These are phyloP conservation scores for Cymbopogon flexuosus DNA, from an alignment of 202 grass and related monocot species.

Conservation along the genomic window DNA sequence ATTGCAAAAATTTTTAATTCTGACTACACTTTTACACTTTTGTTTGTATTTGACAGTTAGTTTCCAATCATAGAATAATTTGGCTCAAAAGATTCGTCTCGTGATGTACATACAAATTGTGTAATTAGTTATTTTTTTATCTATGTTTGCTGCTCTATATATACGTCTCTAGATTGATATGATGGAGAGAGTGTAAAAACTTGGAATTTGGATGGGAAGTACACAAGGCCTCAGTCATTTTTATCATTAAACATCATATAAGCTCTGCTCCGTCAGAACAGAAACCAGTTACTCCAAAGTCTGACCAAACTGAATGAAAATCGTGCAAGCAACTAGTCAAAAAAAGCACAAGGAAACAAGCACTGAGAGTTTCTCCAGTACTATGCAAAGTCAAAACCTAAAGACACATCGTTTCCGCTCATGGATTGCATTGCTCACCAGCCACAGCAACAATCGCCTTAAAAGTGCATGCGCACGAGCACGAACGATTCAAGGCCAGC, in stretches of 20 bases:
- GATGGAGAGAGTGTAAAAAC: no score
- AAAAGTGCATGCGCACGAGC: background rate
- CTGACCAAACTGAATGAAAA: constrained; percentile 3
- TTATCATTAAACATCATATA: background rate
- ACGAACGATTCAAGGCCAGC: constrained; percentile 13
- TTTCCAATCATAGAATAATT: no score
- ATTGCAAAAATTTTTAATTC: no score
- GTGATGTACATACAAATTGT: no score
- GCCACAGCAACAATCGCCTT: background rate
- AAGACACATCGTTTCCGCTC: constrained; percentile 22
- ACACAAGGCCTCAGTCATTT: background rate
- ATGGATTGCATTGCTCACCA: background rate
- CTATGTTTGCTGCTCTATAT: no score
- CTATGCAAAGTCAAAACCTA: constrained; percentile 19
- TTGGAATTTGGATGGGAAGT: no score
- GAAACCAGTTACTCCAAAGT: background rate
- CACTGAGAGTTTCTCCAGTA: background rate
- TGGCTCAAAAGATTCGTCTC: no score
- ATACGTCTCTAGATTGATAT: no score
- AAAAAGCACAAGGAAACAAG: background rate
- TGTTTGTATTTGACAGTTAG: no score
- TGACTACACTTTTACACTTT: no score
- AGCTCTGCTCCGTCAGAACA: background rate
- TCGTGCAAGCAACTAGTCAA: background rate
- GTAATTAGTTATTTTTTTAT: no score